Conservation (phyloP, 805 yeast species). For the Yarrowia divulgata region DNA sequence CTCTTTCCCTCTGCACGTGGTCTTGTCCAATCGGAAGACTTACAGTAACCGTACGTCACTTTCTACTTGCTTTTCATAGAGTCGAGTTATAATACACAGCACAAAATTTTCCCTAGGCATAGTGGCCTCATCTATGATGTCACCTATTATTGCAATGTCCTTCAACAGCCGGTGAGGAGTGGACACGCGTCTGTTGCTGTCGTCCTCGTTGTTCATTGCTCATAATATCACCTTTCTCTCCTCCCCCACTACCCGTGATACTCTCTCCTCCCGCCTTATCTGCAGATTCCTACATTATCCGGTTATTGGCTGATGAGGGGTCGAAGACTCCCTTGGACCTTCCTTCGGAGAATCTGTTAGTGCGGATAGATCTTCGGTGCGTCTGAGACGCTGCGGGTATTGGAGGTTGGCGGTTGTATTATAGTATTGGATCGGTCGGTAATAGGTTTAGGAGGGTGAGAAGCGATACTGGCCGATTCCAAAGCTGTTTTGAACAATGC, state of each 20-base stretch:
- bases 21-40: neutral
- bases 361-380: conserved; percentile 31
- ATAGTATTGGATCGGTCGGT: neutral
- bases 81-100: conserved; percentile 10
- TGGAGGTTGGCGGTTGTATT: neutral
- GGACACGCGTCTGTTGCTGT: neutral
- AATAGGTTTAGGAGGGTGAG: neutral
- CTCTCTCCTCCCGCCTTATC: conserved; percentile 13
- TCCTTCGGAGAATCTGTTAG: conserved; percentile 28
- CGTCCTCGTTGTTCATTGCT: neutral
- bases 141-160: neutral
- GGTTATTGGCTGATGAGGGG: conserved; percentile 34
- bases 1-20: neutral
- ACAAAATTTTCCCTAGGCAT: conserved; percentile 1
- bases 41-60: neutral
- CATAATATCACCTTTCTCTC: neutral
- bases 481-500: no score
- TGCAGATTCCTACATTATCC: conserved; percentile 11
- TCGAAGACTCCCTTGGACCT: neutral
- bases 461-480: no score
- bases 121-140: neutral
- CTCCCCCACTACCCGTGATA: neutral
- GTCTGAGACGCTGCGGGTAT: conserved; percentile 25
- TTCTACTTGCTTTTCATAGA: neutral
- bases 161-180: neutral